phyloP scores from a whole-genome alignment of 2,329 filamentous ascomycete species.

The Xylaria sp. region DNA sequence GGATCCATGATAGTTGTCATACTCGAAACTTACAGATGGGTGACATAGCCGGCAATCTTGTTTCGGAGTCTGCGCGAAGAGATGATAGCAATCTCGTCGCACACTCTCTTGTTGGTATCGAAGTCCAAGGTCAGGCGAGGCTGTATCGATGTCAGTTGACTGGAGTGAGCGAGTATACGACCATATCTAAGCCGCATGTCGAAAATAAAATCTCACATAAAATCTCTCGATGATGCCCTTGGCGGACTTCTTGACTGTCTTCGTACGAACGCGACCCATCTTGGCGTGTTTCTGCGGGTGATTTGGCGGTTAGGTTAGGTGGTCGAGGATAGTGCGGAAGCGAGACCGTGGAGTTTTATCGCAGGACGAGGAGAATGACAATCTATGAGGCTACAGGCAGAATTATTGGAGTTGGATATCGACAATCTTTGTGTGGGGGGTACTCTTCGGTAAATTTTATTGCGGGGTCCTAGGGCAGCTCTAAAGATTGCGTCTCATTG shows the following conservation, averaged over 20 bases:
- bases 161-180: slow-evolving; percentile 60
- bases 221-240: slow-evolving; percentile 87
- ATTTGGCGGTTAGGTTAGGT: slow-evolving; percentile 27
- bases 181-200: background rate
- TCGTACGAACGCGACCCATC: slow-evolving; percentile 77
- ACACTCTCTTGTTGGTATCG: slow-evolving; percentile 99
- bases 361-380: slow-evolving; percentile 30
- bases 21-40: slow-evolving; percentile 68
- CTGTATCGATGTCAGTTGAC: slow-evolving; percentile 72
- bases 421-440: slow-evolving; percentile 46
- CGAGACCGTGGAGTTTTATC: slow-evolving; percentile 47
- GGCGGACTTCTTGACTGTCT: slow-evolving; percentile 81
- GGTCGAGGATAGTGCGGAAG: slow-evolving; percentile 53
- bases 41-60: slow-evolving; percentile 99
- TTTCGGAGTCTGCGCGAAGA: slow-evolving; percentile 99
- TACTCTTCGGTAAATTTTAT: slow-evolving; percentile 45
- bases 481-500: slow-evolving; percentile 4
- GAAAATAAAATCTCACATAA: slow-evolving; percentile 25
- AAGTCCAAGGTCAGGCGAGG: slow-evolving; percentile 99
- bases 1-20: no score
- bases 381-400: slow-evolving; percentile 8
- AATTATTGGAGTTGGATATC: slow-evolving; percentile 39
- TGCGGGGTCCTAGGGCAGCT: slow-evolving; percentile 46
- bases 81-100: slow-evolving; percentile 99
- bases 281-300: slow-evolving; percentile 56